Evolutionary conservation across 2,329 filamentous ascomycete genomes (phyloP), one percentile per base, ranked within the genome.

Genomic region (Hirsutella minnesotensis): DNA sequence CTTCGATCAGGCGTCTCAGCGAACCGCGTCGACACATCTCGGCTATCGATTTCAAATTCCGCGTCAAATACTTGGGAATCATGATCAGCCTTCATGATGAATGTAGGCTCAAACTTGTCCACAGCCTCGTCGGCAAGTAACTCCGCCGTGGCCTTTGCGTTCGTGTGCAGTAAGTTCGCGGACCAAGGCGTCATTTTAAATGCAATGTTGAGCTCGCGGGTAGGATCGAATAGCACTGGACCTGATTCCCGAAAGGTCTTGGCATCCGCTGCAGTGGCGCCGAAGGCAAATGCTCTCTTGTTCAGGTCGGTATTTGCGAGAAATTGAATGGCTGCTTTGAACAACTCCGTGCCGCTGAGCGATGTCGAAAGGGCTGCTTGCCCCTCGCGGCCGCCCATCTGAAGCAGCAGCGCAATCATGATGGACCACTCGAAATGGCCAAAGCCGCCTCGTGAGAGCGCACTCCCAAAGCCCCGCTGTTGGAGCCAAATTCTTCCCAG

Each of bases 161-260:
- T 81, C 42, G 81, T 73, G 38, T 79, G 79, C 36, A 98, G 69
- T 44, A 82, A 62, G 20, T 67, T 66, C 51, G 89, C 94, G 9
- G 89, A 92, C 82, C 84, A 95, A 13, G 77, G 64, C 1, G 79
- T 83, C 84, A 95, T 94, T 62, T 95, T 95, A 66, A 82, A 95
- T 5, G 94, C 66, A 18, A 96, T 56, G 52, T 98, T 98, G 43
- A 94, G 67, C 24, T 79, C 76, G 48, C 84, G 75, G 20, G 69
- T 68, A 0, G 79, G 77, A 57, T 96, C 90, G 56, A 85, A 95
- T 39, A 95, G 67, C 24, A 89, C 72, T 1, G 92, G 89, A 0
- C 69, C 64, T 19, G 43, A 59, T 60, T 70, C 65, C 47, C 63
- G 61, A 46, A 65, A 55, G 21, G 55, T 50, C 45, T 67, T 71